Base-by-base conservation (phyloP, 177 flowering plant genomes). In the Telopea speciosissima region DNA sequence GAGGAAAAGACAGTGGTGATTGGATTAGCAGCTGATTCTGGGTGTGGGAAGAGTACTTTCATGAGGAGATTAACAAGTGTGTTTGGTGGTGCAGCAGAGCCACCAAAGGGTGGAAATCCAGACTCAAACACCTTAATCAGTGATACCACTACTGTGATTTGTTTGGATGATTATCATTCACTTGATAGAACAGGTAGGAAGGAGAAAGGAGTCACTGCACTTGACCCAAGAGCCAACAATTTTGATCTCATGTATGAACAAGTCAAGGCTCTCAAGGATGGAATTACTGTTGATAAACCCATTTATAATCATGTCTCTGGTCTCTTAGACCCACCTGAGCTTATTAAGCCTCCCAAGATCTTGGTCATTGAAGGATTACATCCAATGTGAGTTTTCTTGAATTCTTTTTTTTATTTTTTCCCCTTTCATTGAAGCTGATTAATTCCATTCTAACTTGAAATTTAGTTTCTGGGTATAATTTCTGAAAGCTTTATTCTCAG, bases 21-120 rank as follows among this genome's bases (percentile, higher is more conserved):
- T 62, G 99, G 99, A n/a, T 79, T 94, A 40, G 99, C 99, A 19
- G 99, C 99, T 0, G 99, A 94, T 74, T 94, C 99, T 5, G 99
- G 99, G 16, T 94, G 99, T 75, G 97, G 97, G 62, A 94, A 94
- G 83, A 90, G 96, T 63, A 94, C 98, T 19, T 92, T 94, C 87
- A 94, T 94, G 98, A 83, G 98, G 83, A 82, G 98, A 72, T 77
- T 94, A 54, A 94, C 98, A 1, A 92, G 95, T 79, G 97, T 94
- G 24, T 94, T 94, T 72, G 98, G 98, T 1, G 99, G 99, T 0
- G 95, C 95, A 5, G 99, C 97, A 3, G 97, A 87, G 82, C 97
- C 99, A 25, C 97, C 99, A 1, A 90, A 78, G 73, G 99, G 97
- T 0, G 97, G 97, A 1, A 94, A 94, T 75, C 99, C 99, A 0